These are phyloP conservation scores for Umbelopsis sp. DNA, from an alignment of 192 early-diverging fungal genomes.

Conservation along the genomic window DNA sequence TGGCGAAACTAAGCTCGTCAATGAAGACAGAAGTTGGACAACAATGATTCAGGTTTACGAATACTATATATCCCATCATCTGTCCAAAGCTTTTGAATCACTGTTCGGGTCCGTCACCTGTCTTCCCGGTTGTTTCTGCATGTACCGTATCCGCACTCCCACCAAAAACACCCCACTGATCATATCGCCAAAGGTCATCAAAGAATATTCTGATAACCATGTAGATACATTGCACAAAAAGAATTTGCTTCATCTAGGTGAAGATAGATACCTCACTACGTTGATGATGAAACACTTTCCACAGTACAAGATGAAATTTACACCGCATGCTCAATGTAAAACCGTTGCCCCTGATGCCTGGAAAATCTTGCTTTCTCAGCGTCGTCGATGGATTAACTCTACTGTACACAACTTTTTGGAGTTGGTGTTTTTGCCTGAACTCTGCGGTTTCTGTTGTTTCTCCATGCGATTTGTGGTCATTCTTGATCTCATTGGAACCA, in stretches of 20 bases:
- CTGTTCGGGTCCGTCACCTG: conserved; percentile 83
- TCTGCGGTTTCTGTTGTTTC: conserved; percentile 97
- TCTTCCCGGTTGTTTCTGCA: conserved; percentile 85
- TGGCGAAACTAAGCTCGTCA: conserved; percentile 90
- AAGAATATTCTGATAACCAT: conserved; percentile 86
- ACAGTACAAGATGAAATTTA: conserved; percentile 91
- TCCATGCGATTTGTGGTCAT: conserved; percentile 98
- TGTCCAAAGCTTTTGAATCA: conserved; percentile 88
- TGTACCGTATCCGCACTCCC: conserved; percentile 78
- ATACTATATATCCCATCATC: conserved; percentile 91
- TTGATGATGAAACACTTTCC: conserved; percentile 98
- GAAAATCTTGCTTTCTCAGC: conserved; percentile 88
- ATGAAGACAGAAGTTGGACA: conserved; percentile 90
- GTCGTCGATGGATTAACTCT: conserved; percentile 98
- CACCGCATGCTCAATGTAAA: conserved; percentile 84
- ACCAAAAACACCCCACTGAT: conserved; percentile 76
- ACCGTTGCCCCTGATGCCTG: conserved; percentile 93
- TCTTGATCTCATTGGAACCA: conserved; percentile 84
- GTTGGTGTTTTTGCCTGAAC: conserved; percentile 79
- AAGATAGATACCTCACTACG: conserved; percentile 97
- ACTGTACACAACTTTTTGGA: conserved; percentile 96
- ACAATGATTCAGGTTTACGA: conserved; percentile 98
- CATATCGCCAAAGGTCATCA: conserved; percentile 76
- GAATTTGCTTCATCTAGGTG: conserved; percentile 94
- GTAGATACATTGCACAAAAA: conserved; percentile 98